A percentile compares a stretch with the other conserved stretches of the same genome.
Conservation (phyloP, 768 basidiomycete genomes). For the Pleurotus cornucopiae region DNA sequence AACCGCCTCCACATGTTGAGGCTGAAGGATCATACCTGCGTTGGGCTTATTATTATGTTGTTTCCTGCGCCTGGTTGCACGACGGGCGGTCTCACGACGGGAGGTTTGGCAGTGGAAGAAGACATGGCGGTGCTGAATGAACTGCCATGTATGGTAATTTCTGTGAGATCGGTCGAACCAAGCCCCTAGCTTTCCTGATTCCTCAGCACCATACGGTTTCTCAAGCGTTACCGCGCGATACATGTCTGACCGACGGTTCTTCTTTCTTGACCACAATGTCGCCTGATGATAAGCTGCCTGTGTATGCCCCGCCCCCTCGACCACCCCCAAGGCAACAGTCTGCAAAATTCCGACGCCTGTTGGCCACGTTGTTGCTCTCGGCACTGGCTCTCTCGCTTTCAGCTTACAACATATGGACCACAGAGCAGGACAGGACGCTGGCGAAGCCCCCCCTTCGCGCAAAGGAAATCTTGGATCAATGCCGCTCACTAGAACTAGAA, state of each 20-base stretch:
- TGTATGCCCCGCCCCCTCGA: neutral
- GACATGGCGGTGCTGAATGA: neutral
- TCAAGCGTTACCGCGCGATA: neutral
- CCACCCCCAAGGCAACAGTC: neutral
- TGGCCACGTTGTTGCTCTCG: neutral
- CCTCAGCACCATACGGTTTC: neutral
- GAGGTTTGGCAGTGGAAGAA: conserved; percentile 27
- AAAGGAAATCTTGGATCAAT: conserved; percentile 39
- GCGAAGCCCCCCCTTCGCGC: conserved; percentile 18
- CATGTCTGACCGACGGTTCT: neutral
- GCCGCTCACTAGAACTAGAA: conserved; percentile 44
- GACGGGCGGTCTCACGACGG: conserved; percentile 52
- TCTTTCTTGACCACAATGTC: conserved; percentile 6
- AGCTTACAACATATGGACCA: neutral
- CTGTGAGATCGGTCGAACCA: neutral
- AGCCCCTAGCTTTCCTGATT: neutral
- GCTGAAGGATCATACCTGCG: conserved; percentile 37
- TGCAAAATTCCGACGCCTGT: conserved; percentile 7
- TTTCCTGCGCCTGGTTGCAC: conserved; percentile 63
- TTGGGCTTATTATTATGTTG: conserved; percentile 58
- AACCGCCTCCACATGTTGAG: neutral
- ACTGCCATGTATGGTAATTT: too few relatives aligned
- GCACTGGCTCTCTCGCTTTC: neutral
- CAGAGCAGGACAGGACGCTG: neutral
- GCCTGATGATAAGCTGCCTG: conserved; percentile 3